These are phyloP conservation scores for Alternaria burnsii DNA, from an alignment of 2,329 filamentous ascomycete genomes.

Conservation along the genomic window DNA sequence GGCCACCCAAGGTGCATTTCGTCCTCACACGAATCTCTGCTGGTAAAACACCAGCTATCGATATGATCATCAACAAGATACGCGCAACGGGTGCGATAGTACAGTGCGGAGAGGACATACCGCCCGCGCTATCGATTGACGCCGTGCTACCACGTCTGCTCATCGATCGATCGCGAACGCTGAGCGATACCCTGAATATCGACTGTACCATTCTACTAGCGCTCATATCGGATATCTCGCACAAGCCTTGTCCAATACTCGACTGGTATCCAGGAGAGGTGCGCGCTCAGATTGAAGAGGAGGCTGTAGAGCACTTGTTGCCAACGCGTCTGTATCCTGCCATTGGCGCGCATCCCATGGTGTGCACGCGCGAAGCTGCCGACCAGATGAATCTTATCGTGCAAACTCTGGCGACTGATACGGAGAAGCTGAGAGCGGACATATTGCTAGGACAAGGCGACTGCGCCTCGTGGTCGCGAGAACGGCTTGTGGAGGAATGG, in stretches of 20 bases:
- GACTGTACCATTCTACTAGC: slow-evolving; percentile 77
- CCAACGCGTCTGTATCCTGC: slow-evolving; percentile 70
- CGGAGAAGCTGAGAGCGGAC: slow-evolving; percentile 62
- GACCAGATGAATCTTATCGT: slow-evolving; percentile 64
- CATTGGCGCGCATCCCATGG: slow-evolving; percentile 63
- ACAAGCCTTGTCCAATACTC: slow-evolving; percentile 59
- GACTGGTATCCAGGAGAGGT: slow-evolving; percentile 68
- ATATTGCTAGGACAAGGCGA: slow-evolving; percentile 64
- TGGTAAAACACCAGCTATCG: slow-evolving; percentile 62
- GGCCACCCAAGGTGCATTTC: slow-evolving; percentile 66
- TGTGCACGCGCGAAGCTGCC: slow-evolving; percentile 73
- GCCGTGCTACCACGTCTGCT: slow-evolving; percentile 46
- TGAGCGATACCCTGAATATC: slow-evolving; percentile 63
- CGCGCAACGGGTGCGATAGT: slow-evolving; percentile 58
- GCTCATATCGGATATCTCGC: slow-evolving; percentile 76
- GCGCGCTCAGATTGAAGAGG: slow-evolving; percentile 70
- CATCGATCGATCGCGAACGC: slow-evolving; percentile 48
- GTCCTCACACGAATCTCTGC: slow-evolving; percentile 67
- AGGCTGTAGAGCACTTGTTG: slow-evolving; percentile 68
- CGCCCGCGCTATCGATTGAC: slow-evolving; percentile 33
- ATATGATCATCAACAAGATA: slow-evolving; percentile 65
- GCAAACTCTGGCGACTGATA: slow-evolving; percentile 50
- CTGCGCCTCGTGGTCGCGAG: slow-evolving; percentile 12
- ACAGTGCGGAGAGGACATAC: slow-evolving; percentile 40
- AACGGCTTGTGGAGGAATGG: slow-evolving; percentile 36